Percentiles rank a stretch among this genome's conserved stretches.
Evolutionary conservation across 345 rosid genomes (phyloP).

Genomic region (Atalantia buxifolia): DNA sequence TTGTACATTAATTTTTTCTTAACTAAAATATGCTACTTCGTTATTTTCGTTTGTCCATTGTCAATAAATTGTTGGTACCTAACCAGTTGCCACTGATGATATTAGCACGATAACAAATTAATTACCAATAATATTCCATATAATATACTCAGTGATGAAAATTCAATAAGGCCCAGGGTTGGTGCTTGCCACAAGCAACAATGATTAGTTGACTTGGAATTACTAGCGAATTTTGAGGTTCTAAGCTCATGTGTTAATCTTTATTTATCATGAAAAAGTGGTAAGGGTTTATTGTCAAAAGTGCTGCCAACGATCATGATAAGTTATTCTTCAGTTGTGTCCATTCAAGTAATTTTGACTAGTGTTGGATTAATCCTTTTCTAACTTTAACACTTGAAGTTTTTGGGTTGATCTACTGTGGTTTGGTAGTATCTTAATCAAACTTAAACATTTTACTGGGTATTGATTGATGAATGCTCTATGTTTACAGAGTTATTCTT

Average conservation of each 20-base stretch:
- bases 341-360: background rate
- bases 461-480: background rate
- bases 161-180: background rate
- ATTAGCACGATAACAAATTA: background rate
- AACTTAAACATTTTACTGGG: background rate
- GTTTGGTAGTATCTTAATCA: background rate
- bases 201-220: background rate
- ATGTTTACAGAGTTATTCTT: background rate
- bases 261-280: background rate
- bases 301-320: background rate
- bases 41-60: background rate
- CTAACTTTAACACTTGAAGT: background rate
- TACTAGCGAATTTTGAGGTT: background rate
- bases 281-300: background rate
- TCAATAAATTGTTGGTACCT: background rate
- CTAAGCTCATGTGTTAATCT: background rate
- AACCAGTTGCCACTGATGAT: background rate
- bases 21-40: background rate
- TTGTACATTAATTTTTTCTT: background rate
- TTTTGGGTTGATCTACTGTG: background rate
- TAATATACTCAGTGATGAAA: background rate
- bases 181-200: background rate
- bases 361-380: background rate
- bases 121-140: background rate
- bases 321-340: background rate